Evolutionary conservation across 352 stramenopile genomes (phyloP), one percentile per base, ranked within the genome.

Genomic region (Globisporangium rhizosaccharum): DNA sequence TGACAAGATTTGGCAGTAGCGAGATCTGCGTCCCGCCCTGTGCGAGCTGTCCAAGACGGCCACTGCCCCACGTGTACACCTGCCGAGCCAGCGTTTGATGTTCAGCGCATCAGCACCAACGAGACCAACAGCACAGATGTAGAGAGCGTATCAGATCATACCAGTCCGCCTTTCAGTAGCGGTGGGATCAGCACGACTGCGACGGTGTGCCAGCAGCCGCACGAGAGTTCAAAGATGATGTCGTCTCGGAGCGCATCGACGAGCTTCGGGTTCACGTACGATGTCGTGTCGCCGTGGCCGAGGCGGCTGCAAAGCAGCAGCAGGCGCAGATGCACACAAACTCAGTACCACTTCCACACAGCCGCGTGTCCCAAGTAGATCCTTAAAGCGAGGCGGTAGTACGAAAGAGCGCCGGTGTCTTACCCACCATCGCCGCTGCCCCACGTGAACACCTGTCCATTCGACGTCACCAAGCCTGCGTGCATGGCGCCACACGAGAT

Each of bases 41-140:
- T 28, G 81, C 85, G 26, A 92, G 65, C 74, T 65, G 90, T 6
- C 94, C 92, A 54, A 97, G 70, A n/a, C 89, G 95, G 0, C 94
- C 92, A 47, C 75, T 96, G n/a, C 91, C 91, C 89, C 89, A 98
- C 3, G 91, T 98, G 58, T 98, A 98, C 7, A 90, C 68, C 71
- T 77, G 62, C 14, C 11, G 18, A 3, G 44, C 3, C 8, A 46
- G 33, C 8, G 11, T 2, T 7, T 6, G 15, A 11, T 23, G 4
- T 1, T 45, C 50, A 42, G 17, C 7, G 23, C 14, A 18, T 41
- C 15, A 41, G 45, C 1, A n/a, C 15, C 12, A 42, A 1, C 12
- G 3, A 23, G 5, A 4, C 17, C 49, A 25, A 20, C 48, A 25
- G 23, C 14, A 17, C 4, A 4, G 14, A 23, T 52, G 26, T 10